Percentiles rank a stretch among this genome's conserved stretches.
phyloP scores from a whole-genome alignment of 352 stramenopile genomes.

The Phytopythium boreale region DNA sequence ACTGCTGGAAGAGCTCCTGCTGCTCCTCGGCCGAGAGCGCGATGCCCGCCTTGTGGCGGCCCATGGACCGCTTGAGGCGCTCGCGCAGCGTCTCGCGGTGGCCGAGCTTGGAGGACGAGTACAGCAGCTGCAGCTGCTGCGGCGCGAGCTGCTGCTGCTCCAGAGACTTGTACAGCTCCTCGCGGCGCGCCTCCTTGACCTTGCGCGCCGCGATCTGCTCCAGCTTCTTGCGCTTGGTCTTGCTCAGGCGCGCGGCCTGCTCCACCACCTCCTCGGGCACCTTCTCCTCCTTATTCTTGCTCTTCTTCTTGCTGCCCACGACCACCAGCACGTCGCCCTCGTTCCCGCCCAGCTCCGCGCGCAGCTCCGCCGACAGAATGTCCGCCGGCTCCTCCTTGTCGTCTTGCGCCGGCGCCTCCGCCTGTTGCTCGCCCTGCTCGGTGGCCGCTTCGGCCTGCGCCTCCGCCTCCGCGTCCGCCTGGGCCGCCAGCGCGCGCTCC shows the following conservation, averaged over 20 bases:
- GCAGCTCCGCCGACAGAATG: slow-evolving; percentile 66
- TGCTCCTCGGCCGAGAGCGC: slow-evolving; percentile 43
- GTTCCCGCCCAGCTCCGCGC: slow-evolving; percentile 53
- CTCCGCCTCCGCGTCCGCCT: slow-evolving; percentile 12
- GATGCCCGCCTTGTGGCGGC: slow-evolving; percentile 71
- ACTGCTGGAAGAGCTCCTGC: slow-evolving; percentile 58
- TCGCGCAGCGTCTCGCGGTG: slow-evolving; percentile 83
- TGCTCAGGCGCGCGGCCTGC: slow-evolving; percentile 66
- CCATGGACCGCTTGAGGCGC: slow-evolving; percentile 74
- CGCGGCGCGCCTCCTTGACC: slow-evolving; percentile 68
- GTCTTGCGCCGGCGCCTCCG: slow-evolving; percentile 13
- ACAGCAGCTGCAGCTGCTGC: slow-evolving; percentile 68
- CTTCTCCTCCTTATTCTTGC: slow-evolving; percentile 43
- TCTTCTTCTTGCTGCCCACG: slow-evolving; percentile 47
- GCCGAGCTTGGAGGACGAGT: slow-evolving; percentile 72
- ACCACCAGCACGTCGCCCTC: slow-evolving; percentile 68
- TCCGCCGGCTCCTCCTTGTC: slow-evolving; percentile 12
- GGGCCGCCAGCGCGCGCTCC: slow-evolving; percentile 17
- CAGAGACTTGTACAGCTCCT: slow-evolving; percentile 80
- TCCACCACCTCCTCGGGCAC: slow-evolving; percentile 59
- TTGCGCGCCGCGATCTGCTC: slow-evolving; percentile 72
- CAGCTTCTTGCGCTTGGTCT: slow-evolving; percentile 82
- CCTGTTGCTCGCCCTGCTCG: slow-evolving; percentile 13
- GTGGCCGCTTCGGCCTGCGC: slow-evolving; percentile 10
- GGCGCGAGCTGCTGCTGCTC: slow-evolving; percentile 52